Evolutionary conservation across 2,329 filamentous ascomycete species (phyloP), one percentile per base, ranked within the genome.

Genomic region (Lachnellula cervina): DNA sequence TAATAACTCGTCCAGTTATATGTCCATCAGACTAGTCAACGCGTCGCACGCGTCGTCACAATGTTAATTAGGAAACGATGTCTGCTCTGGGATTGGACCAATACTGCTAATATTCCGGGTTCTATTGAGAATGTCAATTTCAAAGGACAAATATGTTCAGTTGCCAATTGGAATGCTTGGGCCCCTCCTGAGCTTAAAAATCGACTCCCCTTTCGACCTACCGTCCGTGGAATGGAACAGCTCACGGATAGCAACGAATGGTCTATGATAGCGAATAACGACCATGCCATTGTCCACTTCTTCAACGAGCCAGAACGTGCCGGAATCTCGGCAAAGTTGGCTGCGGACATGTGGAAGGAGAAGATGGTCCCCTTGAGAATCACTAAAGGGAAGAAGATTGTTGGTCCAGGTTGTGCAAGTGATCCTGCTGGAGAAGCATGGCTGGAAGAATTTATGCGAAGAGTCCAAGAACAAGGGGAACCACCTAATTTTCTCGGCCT

Each of bases 291-390:
- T 34, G 68, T 77, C 11, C 73, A 76, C 57, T 77, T 72, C 59
- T 73, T 76, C 70, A 77, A 77, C 60, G 75, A 77, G 63, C 75
- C 75, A 6, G 74, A 77, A 56, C 69, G 73, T 34, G 64, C 66
- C 49, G 68, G 69, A 14, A 69, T 73, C 17, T 68, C 61, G 17
- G 62, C 65, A 1, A 61, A 69, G 55, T 62, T 71, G 51, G 75
- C 75, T 8, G 72, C 70, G 6, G 64, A 69, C 9, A 64, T 70
- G 53, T 78, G 74, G 73, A 60, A 62, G 42, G 60, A 68, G 14
- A 68, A 72, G 51, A 70, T 77, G 57, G 60, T 76, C 59, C 67
- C 71, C 40, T 49, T 74, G 63, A 60, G 72, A 63, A 63, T 63
- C 37, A 57, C 65, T 38, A 65, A 64, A 25, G 57, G 64, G 23